phyloP scores from a whole-genome alignment of 2,329 filamentous ascomycete genomes.

The Rachicladosporium sp. region DNA sequence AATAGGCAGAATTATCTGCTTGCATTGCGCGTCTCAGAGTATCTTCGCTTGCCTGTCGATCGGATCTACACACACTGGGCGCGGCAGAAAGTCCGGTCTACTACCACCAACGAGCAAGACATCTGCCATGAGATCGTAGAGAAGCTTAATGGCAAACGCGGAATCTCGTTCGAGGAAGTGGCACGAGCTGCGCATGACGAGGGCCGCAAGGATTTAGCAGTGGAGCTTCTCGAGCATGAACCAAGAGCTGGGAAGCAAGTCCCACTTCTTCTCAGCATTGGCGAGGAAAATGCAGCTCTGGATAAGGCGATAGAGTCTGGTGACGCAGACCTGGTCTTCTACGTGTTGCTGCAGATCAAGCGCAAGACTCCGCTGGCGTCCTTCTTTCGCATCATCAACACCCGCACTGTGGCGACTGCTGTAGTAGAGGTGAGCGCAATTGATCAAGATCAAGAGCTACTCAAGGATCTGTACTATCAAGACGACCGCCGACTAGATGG shows the following conservation, averaged over 20 bases:
- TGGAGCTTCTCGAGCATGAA: constrained; percentile 83
- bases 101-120: constrained; percentile 73
- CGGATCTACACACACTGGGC: constrained; percentile 96
- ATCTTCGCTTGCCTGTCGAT: constrained; percentile 73
- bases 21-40: constrained; percentile 76
- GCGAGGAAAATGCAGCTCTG: constrained; percentile 85
- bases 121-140: constrained; percentile 80
- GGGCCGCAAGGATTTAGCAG: constrained; percentile 77
- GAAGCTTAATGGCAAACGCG: constrained; percentile 73
- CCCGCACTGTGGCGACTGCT: constrained; percentile 71
- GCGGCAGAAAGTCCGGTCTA: constrained; percentile 78
- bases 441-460: constrained; percentile 64
- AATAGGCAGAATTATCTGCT: constrained; percentile 85
- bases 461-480: constrained; percentile 96
- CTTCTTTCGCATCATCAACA: constrained; percentile 88
- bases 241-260: constrained; percentile 93
- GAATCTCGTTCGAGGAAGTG: constrained; percentile 92
- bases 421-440: constrained; percentile 76
- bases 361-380: constrained; percentile 79
- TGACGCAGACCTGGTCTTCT: constrained; percentile 81
- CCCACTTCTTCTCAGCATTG: constrained; percentile 82
- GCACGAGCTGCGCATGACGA: constrained; percentile 89
- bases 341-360: constrained; percentile 75
- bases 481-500: constrained; percentile 85
- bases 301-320: constrained; percentile 95